Evolutionary conservation across 208 protist species (phyloP), one percentile per base, ranked within the genome.

Genomic region (Trypanosoma congolense): DNA sequence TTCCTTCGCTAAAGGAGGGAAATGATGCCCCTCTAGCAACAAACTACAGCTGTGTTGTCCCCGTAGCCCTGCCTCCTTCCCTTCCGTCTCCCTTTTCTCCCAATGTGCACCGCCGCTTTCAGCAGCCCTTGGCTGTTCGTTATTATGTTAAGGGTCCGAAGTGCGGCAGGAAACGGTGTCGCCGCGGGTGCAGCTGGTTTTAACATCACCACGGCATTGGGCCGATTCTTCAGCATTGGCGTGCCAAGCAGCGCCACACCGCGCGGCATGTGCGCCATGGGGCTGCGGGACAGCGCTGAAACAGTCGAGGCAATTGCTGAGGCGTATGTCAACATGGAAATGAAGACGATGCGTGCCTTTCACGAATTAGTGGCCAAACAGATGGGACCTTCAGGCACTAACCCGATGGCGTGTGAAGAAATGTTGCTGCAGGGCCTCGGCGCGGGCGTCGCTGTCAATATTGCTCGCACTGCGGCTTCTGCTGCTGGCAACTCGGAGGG

Each of bases 311-410:
- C 67, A 35, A 66, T 90, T 38, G 82, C 82, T 12, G 73, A 83
- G 18, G 75, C 68, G 10, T 86, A 86, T 44, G 82, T 86, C 18
- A 68, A 70, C 35, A 90, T 90, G 82, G 68, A 83, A 56, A 40
- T 86, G 56, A 6, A 24, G 18, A 83, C 72, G 10, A 73, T 82
- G 75, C 66, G 21, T 26, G 21, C 16, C 14, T 69, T 69, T 41
- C 62, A 69, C 22, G 55, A 69, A 25, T 19, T 41, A 10, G 47
- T 56, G 19, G n/a, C 53, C 19, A 52, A 69, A 12, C n/a, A n/a
- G 14, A 36, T 40, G 1, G 8, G 33, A 14, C 12, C 49, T 12
- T 14, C 51, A 5, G 51, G 31, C 1, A 45, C 51, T 4, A n/a
- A 26, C 28, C 41, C 8, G 49, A 57, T 22, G 35, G 29, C 33